These are phyloP conservation scores for Amylostereum chailletii DNA, from an alignment of 1,284 basidiomycete genomes.

Conservation along the genomic window DNA sequence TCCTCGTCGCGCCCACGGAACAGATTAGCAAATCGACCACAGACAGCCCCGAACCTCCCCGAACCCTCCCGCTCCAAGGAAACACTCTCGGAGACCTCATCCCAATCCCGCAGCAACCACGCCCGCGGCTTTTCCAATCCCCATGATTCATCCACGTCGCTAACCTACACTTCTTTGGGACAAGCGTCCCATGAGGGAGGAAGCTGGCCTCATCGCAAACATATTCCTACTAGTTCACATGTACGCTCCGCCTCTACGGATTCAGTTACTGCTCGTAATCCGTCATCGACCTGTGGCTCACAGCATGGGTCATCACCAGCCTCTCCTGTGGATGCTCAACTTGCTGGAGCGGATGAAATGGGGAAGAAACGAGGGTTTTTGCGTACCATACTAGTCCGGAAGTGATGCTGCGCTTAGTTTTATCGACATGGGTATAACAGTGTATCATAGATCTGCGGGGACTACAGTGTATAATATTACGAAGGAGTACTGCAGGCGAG, in stretches of 20 bases:
- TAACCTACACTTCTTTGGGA: neutral
- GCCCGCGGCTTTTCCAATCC: slow-evolving; percentile 6
- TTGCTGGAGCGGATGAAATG: slow-evolving; percentile 7
- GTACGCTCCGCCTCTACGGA: slow-evolving; percentile 11
- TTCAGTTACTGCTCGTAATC: slow-evolving; percentile 6
- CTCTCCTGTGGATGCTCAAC: neutral
- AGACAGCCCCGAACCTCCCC: no score
- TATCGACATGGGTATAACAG: slow-evolving; percentile 2
- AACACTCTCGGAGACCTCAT: no score
- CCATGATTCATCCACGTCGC: slow-evolving; percentile 1
- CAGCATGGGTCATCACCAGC: neutral
- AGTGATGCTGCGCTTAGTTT: slow-evolving; percentile 6
- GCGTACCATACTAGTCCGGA: slow-evolving; percentile 19
- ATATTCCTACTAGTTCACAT: slow-evolving; percentile 1
- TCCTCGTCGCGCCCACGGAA: no score
- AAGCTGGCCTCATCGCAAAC: slow-evolving; percentile 2
- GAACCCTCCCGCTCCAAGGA: no score
- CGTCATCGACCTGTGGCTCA: neutral
- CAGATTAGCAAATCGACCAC: no score
- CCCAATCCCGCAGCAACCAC: neutral
- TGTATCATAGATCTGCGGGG: slow-evolving; percentile 1
- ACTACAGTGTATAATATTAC: neutral
- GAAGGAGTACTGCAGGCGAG: neutral
- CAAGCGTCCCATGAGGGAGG: slow-evolving; percentile 3
- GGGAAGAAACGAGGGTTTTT: slow-evolving; percentile 20